Evolutionary conservation across 1,139 yeast genomes (phyloP), one percentile per base, ranked within the genome.

Genomic region (Yamadazyma dushanensis): DNA sequence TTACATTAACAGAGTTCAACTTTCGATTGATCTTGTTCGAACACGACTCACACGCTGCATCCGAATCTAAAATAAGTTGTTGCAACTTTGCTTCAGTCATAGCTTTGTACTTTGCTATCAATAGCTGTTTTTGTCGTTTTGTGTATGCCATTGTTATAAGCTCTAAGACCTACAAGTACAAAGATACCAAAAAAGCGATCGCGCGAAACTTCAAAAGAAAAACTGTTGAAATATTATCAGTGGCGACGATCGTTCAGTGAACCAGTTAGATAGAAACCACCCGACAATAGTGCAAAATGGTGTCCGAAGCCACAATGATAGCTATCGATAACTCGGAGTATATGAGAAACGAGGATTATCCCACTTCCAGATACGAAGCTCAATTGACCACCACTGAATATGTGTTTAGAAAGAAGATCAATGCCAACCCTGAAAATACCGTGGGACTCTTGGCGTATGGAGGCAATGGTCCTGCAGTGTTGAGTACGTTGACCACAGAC

Each of bases 321-420:
- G 88, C 89, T 52, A 78, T 92, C 55, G 98, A 94, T 67, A 90
- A 89, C 73, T 88, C 97, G 41, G 98, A 94, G 66, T 92, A 75
- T 61, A 86, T 90, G 79, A 76, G 98, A 54, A 92, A 92, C 58
- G 98, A 97, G 27, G 98, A 94, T 61, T 94, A 83, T 56, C 74
- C 88, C 32, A 81, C 95, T 19, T 83, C 94, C 16, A 76, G 98
- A 53, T 90, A 83, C 57, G 95, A 85, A 43, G 97, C 98, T 1
- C 97, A 94, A 61, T 71, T 85, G 45, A 95, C 94, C 43, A 83
- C 97, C n/a, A 89, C 92, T 16, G 95, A 89, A 54, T 73, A 83
- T 50, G 78, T 94, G 35, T 94, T 92, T 68, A 86, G 85, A 47
- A 80, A 86, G 46, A 90, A 92, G 61, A 78, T 88, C 44, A 83